These are phyloP conservation scores for Nicotiana paniculata DNA, from an alignment of 257 asterid genomes.

Conservation along the genomic window DNA sequence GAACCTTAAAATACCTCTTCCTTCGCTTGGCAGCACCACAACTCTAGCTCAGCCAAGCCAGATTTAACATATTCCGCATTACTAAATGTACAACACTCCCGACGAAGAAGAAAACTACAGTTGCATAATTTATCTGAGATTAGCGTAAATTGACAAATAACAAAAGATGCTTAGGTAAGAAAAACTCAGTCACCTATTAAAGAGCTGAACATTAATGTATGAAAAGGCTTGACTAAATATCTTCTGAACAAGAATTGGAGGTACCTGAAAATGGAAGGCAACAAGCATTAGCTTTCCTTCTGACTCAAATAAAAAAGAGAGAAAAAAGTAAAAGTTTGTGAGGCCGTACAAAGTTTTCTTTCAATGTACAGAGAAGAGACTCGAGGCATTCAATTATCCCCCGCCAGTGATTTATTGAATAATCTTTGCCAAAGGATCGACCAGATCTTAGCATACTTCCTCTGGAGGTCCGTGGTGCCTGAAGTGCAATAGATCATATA, in stretches of 20 bases:
- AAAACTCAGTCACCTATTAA: constrained; percentile 56
- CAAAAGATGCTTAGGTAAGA: background rate
- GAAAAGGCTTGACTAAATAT: constrained; percentile 77
- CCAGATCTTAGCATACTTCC: constrained; percentile 83
- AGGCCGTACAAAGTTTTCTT: constrained; percentile 76
- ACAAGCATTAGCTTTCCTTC: constrained; percentile 2
- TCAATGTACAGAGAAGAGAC: constrained; percentile 64
- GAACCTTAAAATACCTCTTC: constrained; percentile 56
- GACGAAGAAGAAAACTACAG: constrained; percentile 51
- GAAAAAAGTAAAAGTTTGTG: background rate
- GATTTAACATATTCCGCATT: constrained; percentile 93
- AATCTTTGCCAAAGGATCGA: constrained; percentile 73
- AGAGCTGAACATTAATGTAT: constrained; percentile 73
- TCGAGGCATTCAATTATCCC: constrained; percentile 82
- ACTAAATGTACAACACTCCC: constrained; percentile 92
- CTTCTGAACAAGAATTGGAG: constrained; percentile 83
- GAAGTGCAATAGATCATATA: constrained; percentile 14
- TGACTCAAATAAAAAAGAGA: background rate
- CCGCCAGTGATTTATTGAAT: constrained; percentile 73
- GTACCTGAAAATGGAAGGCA: constrained; percentile 49
- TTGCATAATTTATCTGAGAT: background rate
- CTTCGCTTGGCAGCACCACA: constrained; percentile 96
- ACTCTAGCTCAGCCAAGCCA: constrained; percentile 88
- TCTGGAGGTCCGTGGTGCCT: constrained; percentile 90
- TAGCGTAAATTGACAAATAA: background rate